phyloP scores from a whole-genome alignment of 2,329 filamentous ascomycete genomes.

The Phaeosphaeriaceae sp. region DNA sequence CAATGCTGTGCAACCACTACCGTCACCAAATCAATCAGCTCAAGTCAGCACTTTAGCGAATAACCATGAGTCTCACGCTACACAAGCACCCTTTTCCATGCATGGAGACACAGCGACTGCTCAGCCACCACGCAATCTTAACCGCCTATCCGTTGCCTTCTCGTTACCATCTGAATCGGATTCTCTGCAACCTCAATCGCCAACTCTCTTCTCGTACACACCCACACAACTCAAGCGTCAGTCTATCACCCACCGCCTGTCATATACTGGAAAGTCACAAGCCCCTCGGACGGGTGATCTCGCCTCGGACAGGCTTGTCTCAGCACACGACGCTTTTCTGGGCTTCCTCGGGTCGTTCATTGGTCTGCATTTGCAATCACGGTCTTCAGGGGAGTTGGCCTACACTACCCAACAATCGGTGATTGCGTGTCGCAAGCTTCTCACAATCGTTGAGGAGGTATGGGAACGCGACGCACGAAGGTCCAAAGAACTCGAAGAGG shows the following conservation, averaged over 20 bases:
- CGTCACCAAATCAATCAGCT: slow-evolving; percentile 29
- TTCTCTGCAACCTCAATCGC: slow-evolving; percentile 41
- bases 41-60: slow-evolving; percentile 54
- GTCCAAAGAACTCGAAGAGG: slow-evolving; percentile 70
- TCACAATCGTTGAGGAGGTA: slow-evolving; percentile 82
- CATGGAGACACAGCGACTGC: slow-evolving; percentile 34
- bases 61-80: slow-evolving; percentile 37
- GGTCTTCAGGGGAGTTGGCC: slow-evolving; percentile 83
- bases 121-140: slow-evolving; percentile 40
- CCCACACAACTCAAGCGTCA: slow-evolving; percentile 52
- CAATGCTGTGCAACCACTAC: slow-evolving; percentile 35
- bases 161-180: slow-evolving; percentile 49
- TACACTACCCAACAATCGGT: slow-evolving; percentile 84
- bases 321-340: slow-evolving; percentile 85
- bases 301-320: slow-evolving; percentile 81
- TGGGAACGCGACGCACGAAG: slow-evolving; percentile 77
- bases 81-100: slow-evolving; percentile 43
- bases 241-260: slow-evolving; percentile 75
- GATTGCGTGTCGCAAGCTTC: slow-evolving; percentile 77
- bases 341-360: slow-evolving; percentile 93
- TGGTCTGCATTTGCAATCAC: slow-evolving; percentile 90
- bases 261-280: slow-evolving; percentile 72
- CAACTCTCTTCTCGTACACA: slow-evolving; percentile 31
- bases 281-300: slow-evolving; percentile 72
- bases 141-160: slow-evolving; percentile 45